These are phyloP conservation scores for Arthrobotrys pseudoclavata DNA, from an alignment of 2,329 filamentous ascomycete species.

Conservation along the genomic window DNA sequence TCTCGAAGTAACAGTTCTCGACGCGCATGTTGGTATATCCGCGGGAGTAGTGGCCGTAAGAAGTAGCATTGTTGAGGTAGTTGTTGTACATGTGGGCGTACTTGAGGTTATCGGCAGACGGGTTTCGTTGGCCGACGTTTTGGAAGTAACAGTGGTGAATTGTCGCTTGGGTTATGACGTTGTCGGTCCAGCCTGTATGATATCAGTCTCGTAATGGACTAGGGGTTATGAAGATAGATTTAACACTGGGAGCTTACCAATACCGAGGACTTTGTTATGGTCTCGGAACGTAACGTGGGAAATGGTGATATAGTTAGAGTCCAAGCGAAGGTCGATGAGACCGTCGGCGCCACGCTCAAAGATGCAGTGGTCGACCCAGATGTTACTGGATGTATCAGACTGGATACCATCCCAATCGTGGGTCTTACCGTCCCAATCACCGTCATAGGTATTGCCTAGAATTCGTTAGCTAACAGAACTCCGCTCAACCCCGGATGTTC, in stretches of 20 bases:
- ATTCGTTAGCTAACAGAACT: background rate
- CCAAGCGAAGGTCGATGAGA: constrained; percentile 62
- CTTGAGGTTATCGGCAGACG: constrained; percentile 62
- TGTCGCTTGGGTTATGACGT: constrained; percentile 61
- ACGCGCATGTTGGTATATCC: constrained; percentile 61
- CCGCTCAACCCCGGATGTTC: background rate
- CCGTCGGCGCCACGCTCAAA: constrained; percentile 62
- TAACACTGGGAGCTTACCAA: constrained; percentile 35
- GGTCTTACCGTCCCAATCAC: constrained; percentile 53
- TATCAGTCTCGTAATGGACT: background rate
- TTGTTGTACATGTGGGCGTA: constrained; percentile 62
- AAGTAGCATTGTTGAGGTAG: constrained; percentile 62
- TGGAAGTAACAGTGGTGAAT: constrained; percentile 63
- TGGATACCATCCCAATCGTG: constrained; percentile 63
- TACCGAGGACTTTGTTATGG: constrained; percentile 63
- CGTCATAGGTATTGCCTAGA: constrained; percentile 61
- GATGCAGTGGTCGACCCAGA: constrained; percentile 63
- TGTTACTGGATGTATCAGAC: constrained; percentile 61
- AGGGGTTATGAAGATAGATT: background rate
- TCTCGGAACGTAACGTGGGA: constrained; percentile 62
- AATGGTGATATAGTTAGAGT: constrained; percentile 62
- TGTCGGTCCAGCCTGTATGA: constrained; percentile 60
- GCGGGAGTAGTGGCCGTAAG: constrained; percentile 62
- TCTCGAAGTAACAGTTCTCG: constrained; percentile 62
- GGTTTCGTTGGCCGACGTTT: constrained; percentile 61